A percentile compares a stretch with the other conserved stretches of the same genome.
These are phyloP conservation scores for Mycena rosella DNA, from an alignment of 768 basidiomycete species.

Conservation along the genomic window DNA sequence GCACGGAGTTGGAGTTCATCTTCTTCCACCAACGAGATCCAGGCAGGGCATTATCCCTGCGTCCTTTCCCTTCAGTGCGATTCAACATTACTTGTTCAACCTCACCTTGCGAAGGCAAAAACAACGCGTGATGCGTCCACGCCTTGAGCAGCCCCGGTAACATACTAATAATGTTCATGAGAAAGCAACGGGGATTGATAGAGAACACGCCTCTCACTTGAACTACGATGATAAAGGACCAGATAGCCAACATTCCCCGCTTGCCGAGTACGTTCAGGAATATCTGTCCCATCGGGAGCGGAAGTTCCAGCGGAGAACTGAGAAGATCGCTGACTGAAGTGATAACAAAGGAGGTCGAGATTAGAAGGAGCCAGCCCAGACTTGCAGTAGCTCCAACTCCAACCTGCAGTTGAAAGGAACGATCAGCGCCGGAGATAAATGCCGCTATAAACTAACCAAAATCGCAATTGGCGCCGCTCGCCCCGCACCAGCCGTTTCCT, in stretches of 20 bases:
- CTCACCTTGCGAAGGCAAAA: constrained; percentile 72
- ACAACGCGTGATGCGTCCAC: constrained; percentile 83
- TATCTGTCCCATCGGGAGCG: too few relatives aligned
- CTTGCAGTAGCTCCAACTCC: constrained; percentile 71
- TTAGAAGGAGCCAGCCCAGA: constrained; percentile 75
- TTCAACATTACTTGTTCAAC: not conserved
- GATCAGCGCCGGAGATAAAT: not conserved
- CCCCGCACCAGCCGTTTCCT: constrained; percentile 76
- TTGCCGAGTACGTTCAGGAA: constrained; percentile 76
- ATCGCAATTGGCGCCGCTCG: constrained; percentile 78
- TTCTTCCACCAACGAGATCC: constrained; percentile 79
- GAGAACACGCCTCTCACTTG: not conserved
- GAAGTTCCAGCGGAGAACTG: not conserved
- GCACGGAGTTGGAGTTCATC: constrained; percentile 71
- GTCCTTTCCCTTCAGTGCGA: not conserved
- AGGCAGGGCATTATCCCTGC: constrained; percentile 76
- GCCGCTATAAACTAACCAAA: constrained; percentile 43
- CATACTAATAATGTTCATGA: constrained; percentile 59
- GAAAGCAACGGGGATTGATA: not conserved
- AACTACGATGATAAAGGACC: constrained; percentile 77
- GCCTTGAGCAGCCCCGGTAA: constrained; percentile 80
- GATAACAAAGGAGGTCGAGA: constrained; percentile 76
- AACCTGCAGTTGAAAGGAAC: constrained; percentile 37
- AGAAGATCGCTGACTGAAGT: constrained; percentile 66
- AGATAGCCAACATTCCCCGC: constrained; percentile 77